A percentile compares a stretch with the other conserved stretches of the same genome.
phyloP scores from a whole-genome alignment of 345 rosid species.

The Salix arbutifolia region DNA sequence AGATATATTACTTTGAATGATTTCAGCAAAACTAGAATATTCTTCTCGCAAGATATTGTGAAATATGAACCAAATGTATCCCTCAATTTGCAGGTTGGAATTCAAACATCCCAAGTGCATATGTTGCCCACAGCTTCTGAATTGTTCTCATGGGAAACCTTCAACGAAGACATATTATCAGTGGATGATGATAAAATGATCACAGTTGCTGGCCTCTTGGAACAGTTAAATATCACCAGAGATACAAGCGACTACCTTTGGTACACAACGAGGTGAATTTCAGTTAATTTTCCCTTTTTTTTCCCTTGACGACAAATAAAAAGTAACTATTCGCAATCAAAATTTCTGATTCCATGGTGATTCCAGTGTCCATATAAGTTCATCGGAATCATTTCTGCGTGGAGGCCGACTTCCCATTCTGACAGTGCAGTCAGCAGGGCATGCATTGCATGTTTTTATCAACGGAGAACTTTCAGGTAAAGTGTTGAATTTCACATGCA shows the following conservation, averaged over 20 bases:
- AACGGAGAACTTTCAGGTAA: conserved; percentile 29
- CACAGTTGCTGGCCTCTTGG: conserved; percentile 22
- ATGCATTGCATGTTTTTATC: conserved; percentile 27
- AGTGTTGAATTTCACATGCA: background rate
- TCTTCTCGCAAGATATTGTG: background rate
- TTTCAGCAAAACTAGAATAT: background rate
- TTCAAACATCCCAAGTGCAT: conserved; percentile 11
- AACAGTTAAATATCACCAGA: conserved; percentile 29
- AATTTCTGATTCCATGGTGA: background rate
- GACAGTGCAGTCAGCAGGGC: conserved; percentile 24
- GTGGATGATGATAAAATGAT: conserved; percentile 20
- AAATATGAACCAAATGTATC: no score
- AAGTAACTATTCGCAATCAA: background rate
- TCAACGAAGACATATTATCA: conserved; percentile 19
- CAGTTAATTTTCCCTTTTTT: background rate
- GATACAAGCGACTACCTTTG: conserved; percentile 28
- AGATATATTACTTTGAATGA: background rate
- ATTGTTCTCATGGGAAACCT: conserved; percentile 22
- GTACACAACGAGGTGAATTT: conserved; percentile 26
- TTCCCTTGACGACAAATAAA: background rate
- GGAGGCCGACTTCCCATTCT: conserved; percentile 37
- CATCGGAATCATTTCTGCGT: conserved; percentile 48
- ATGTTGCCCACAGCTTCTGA: conserved; percentile 20
- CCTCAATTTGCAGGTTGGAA: conserved; percentile 21
- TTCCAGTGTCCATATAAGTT: conserved; percentile 40